Conservation (phyloP, 2,329 filamentous ascomycete species). For the Aspergillus bombycis region DNA sequence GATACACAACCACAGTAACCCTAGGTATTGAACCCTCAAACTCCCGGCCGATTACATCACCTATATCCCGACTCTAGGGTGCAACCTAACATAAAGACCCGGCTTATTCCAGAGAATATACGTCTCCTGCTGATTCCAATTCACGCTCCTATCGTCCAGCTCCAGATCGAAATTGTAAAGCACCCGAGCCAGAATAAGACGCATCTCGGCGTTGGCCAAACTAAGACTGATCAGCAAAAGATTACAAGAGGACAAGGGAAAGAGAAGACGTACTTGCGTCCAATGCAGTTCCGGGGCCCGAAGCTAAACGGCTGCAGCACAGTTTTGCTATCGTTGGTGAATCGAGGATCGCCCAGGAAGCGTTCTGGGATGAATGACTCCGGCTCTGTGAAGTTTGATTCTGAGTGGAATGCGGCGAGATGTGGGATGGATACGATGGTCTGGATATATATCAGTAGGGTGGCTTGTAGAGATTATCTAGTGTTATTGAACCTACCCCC, state of each 20-base stretch:
- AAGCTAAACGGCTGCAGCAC: constrained; percentile 53
- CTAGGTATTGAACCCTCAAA: too few species aligned
- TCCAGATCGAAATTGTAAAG: constrained; percentile 55
- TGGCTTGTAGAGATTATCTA: not conserved
- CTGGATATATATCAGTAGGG: too few species aligned
- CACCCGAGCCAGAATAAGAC: constrained; percentile 51
- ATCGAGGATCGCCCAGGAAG: constrained; percentile 37
- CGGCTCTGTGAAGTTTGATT: constrained; percentile 48
- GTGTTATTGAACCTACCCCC: not conserved
- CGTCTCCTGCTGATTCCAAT: constrained; percentile 44
- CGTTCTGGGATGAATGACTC: constrained; percentile 53
- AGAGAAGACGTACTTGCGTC: constrained; percentile 37
- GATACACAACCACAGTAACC: too few species aligned
- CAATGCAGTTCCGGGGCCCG: constrained; percentile 55
- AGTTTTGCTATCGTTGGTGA: constrained; percentile 46
- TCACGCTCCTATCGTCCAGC: constrained; percentile 38
- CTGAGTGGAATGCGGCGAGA: constrained; percentile 47
- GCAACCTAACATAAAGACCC: too few species aligned
- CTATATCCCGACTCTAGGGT: too few species aligned
- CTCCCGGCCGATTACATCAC: too few species aligned
- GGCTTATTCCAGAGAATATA: constrained; percentile 47
- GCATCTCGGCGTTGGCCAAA: constrained; percentile 54
- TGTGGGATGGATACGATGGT: constrained; percentile 49
- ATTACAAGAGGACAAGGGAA: too few species aligned
- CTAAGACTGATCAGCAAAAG: too few species aligned